These are phyloP conservation scores for Brassica nigra DNA, from an alignment of 345 rosid species.

Conservation along the genomic window DNA sequence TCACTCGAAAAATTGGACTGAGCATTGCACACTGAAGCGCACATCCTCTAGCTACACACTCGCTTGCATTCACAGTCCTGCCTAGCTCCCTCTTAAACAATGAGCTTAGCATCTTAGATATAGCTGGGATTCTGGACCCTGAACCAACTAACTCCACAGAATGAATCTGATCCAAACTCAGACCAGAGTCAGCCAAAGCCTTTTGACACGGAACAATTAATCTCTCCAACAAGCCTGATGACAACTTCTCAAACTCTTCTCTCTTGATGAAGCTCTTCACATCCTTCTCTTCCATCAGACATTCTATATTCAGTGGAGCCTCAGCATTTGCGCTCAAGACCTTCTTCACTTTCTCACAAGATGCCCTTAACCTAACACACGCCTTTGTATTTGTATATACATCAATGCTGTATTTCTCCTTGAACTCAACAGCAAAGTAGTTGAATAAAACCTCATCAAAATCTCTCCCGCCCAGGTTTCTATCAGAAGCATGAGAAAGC, in stretches of 20 bases:
- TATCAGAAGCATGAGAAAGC: conserved; percentile 59
- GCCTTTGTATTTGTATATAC: conserved; percentile 61
- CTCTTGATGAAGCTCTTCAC: conserved; percentile 66
- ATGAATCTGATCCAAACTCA: conserved; percentile 52
- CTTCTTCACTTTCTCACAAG: conserved; percentile 72
- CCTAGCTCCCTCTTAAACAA: conserved; percentile 60
- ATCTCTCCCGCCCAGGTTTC: conserved; percentile 61
- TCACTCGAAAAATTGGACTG: conserved; percentile 60
- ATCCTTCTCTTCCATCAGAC: conserved; percentile 74
- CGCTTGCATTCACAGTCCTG: conserved; percentile 68
- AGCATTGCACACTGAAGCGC: conserved; percentile 81
- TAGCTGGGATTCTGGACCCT: conserved; percentile 67
- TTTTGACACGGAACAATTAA: conserved; percentile 54
- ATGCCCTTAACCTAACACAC: conserved; percentile 55
- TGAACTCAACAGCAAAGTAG: conserved; percentile 56
- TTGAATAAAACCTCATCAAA: conserved; percentile 60
- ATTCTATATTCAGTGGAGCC: conserved; percentile 66
- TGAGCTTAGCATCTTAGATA: conserved; percentile 49
- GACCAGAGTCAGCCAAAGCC: conserved; percentile 60
- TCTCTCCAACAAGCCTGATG: conserved; percentile 54
- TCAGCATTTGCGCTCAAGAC: conserved; percentile 72
- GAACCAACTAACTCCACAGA: conserved; percentile 76
- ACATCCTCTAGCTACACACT: conserved; percentile 73
- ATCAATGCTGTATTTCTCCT: conserved; percentile 60
- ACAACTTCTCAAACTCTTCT: conserved; percentile 61